phyloP scores from a whole-genome alignment of 352 stramenopile species.

The Halophytophthora batemanensis region DNA sequence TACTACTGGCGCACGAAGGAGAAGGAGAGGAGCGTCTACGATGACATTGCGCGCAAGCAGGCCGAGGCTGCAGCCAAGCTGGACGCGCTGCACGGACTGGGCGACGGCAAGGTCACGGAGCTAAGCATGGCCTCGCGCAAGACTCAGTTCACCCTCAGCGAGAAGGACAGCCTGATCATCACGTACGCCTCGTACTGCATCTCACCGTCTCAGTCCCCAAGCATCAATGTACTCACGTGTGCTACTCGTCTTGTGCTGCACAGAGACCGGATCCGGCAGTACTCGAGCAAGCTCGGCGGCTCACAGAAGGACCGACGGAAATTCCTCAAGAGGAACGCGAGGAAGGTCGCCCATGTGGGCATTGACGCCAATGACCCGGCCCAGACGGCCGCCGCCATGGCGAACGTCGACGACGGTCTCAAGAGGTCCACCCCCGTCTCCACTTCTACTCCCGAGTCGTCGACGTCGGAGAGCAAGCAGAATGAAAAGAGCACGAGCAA shows the following conservation, averaged over 20 bases:
- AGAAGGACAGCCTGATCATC: constrained; percentile 59
- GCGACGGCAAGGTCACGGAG: constrained; percentile 47
- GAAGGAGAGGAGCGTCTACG: constrained; percentile 58
- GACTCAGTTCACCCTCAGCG: constrained; percentile 68
- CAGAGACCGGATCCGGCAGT: constrained; percentile 69
- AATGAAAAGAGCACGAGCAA: constrained; percentile 20
- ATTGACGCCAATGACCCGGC: constrained; percentile 34
- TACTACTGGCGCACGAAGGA: constrained; percentile 68
- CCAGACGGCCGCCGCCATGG: constrained; percentile 14
- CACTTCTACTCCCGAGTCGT: constrained; percentile 7
- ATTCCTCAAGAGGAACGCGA: constrained; percentile 51
- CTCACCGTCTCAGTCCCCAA: neutral
- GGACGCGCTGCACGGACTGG: constrained; percentile 49
- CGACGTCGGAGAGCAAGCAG: constrained; percentile 12
- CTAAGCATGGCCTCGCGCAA: constrained; percentile 48
- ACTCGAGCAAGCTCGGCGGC: constrained; percentile 72
- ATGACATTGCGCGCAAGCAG: constrained; percentile 62
- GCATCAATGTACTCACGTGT: neutral
- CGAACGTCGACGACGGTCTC: constrained; percentile 1
- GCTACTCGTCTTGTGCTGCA: constrained; percentile 2
- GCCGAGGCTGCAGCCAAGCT: constrained; percentile 64
- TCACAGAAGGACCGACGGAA: constrained; percentile 64
- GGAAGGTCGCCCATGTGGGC: constrained; percentile 13
- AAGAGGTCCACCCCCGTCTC: neutral
- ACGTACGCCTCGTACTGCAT: constrained; percentile 39